Conservation (phyloP, 2,329 filamentous ascomycete species). For the Drechslerella dactyloides region DNA sequence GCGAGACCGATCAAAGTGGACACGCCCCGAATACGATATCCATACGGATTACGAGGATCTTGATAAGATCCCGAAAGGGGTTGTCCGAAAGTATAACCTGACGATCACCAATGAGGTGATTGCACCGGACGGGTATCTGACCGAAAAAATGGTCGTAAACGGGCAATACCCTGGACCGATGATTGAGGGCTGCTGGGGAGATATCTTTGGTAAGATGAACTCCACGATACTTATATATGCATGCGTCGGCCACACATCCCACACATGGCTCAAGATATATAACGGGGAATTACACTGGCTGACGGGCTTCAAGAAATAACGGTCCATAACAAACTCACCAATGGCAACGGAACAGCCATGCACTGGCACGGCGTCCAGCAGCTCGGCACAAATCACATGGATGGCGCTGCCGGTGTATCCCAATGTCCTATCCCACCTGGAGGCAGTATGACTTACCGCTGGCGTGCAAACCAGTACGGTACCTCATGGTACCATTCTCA, state of each 20-base stretch:
- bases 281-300: too few species aligned
- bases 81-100: slow-evolving; percentile 61
- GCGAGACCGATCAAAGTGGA: neutral
- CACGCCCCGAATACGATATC: slow-evolving; percentile 16
- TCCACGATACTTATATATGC: too few species aligned
- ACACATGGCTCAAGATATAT: too few species aligned
- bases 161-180: slow-evolving; percentile 71
- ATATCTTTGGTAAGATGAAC: slow-evolving; percentile 62
- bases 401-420: slow-evolving; percentile 65
- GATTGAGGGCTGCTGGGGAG: slow-evolving; percentile 70
- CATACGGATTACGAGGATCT: slow-evolving; percentile 36
- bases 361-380: slow-evolving; percentile 69
- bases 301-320: slow-evolving; percentile 55
- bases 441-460: slow-evolving; percentile 65
- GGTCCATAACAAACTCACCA: slow-evolving; percentile 59
- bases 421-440: slow-evolving; percentile 62
- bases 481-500: slow-evolving; percentile 69
- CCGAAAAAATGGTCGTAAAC: slow-evolving; percentile 65
- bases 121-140: slow-evolving; percentile 64
- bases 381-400: slow-evolving; percentile 60
- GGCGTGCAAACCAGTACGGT: slow-evolving; percentile 65
- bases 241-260: too few species aligned
- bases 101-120: slow-evolving; percentile 63
- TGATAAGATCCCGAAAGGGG: slow-evolving; percentile 15
- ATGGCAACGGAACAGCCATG: slow-evolving; percentile 59